Percentiles rank a stretch among this genome's conserved stretches.
These are phyloP conservation scores for Clarireedia sp. DNA, from an alignment of 2,329 filamentous ascomycete genomes.

Conservation along the genomic window DNA sequence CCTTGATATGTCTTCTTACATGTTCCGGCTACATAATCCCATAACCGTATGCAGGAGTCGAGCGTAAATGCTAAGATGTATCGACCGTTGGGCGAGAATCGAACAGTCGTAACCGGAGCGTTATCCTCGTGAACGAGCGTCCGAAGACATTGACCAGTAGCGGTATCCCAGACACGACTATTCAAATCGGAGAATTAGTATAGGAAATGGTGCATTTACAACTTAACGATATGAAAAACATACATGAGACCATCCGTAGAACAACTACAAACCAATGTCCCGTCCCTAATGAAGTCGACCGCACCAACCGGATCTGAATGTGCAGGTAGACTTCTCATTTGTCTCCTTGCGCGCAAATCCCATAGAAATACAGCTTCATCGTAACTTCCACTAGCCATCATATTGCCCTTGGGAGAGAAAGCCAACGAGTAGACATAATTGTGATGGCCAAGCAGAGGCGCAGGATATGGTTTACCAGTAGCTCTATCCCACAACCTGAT, in stretches of 20 bases:
- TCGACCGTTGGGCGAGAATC: constrained; percentile 89
- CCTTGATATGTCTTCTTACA: constrained; percentile 98
- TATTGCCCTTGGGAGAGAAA: constrained; percentile 97
- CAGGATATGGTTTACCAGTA: constrained; percentile 46
- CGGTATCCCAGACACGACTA: constrained; percentile 88
- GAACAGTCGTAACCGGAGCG: constrained; percentile 77
- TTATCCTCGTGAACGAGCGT: constrained; percentile 97
- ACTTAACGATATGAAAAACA: constrained; percentile 28
- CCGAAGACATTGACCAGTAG: constrained; percentile 87
- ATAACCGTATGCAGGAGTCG: constrained; percentile 82
- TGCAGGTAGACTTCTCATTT: constrained; percentile 87
- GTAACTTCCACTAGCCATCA: constrained; percentile 89
- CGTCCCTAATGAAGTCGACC: constrained; percentile 88
- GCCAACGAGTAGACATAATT: constrained; percentile 93
- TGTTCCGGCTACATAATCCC: constrained; percentile 87
- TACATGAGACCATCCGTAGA: constrained; percentile 83
- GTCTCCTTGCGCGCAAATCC: constrained; percentile 80
- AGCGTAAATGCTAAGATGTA: constrained; percentile 88
- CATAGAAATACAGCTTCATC: constrained; percentile 96
- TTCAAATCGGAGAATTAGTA: not conserved
- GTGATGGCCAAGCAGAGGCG: constrained; percentile 73
- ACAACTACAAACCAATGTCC: constrained; percentile 85
- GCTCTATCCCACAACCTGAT: constrained; percentile 85
- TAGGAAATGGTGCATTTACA: constrained; percentile 5
- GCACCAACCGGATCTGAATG: constrained; percentile 92